Evolutionary conservation across 1,139 yeast genomes (phyloP), one percentile per base, ranked within the genome.

Genomic region (Candida anutae): DNA sequence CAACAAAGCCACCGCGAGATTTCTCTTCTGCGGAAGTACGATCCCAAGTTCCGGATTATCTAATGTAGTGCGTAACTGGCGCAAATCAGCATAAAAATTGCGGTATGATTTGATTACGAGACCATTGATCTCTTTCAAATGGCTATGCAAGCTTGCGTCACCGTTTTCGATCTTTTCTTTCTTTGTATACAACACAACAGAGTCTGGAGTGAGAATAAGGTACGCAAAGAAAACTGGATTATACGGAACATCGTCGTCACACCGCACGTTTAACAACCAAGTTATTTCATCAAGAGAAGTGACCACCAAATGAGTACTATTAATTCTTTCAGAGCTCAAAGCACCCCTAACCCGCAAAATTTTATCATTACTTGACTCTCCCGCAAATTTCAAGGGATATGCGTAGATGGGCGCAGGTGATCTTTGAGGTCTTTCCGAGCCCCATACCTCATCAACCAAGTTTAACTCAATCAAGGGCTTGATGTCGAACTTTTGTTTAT

Each of bases 211-310:
- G 10, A 72, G 46, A 2, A 70, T 49, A 2, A 59, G 46, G 39
- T 70, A 72, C 5, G 69, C 47, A 40, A 67, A 72, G 37, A 73
- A 72, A 1, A 69, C 69, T 0, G 78, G 77, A 30, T 62, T 56
- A 39, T 53, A 72, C 2, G 67, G 66, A 21, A 65, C 55, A 31
- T 66, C 69, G 12, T 52, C 42, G 30, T 64, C 70, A 13, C 65
- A 49, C 28, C 78, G 52, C 28, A 71, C 46, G 36, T 72, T 72
- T 29, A 72, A 57, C 23, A 72, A 45, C 77, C 77, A 72, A 1
- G 77, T 76, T 29, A 71, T 52, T 28, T 71, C 75, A 43, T 72
- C 77, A 17, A 72, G 47, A 13, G 68, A 65, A 8, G 65, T 55
- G 3, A 69, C 50, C 5, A 72, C 40, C 28, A 62, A 45, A 32